Percentiles rank a stretch among this genome's conserved stretches.
Conservation (phyloP, 2,329 filamentous ascomycete genomes). For the Neocucurbitaria cava region DNA sequence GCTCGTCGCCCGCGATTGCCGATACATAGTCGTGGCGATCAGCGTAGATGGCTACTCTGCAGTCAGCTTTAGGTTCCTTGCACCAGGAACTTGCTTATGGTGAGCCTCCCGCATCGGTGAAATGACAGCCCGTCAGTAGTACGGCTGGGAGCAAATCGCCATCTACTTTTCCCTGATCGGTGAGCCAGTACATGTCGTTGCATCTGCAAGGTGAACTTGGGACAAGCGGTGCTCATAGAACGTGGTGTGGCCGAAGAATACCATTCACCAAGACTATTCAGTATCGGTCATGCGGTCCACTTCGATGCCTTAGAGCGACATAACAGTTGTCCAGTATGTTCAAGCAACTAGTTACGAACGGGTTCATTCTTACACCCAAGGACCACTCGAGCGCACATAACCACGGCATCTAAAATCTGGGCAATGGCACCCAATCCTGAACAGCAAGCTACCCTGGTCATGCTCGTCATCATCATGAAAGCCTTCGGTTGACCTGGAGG, state of each 20-base stretch:
- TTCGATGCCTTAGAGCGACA: background rate
- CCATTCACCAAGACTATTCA: background rate
- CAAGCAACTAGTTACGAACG: background rate
- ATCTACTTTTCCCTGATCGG: constrained; percentile 7
- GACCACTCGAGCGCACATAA: background rate
- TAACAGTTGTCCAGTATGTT: background rate
- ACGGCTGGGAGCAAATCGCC: constrained; percentile 4
- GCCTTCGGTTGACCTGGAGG: background rate
- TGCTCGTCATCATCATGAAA: background rate
- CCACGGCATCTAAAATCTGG: background rate
- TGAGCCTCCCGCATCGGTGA: constrained; percentile 21
- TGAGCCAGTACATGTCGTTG: background rate
- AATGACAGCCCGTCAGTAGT: constrained; percentile 12
- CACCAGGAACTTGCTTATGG: constrained; percentile 1
- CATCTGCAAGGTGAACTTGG: background rate
- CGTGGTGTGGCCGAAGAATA: background rate
- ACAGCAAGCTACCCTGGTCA: background rate
- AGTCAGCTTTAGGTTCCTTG: constrained; percentile 15
- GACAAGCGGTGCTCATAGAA: background rate
- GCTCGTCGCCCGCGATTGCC: constrained; percentile 11
- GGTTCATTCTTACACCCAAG: background rate
- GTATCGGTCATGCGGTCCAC: background rate
- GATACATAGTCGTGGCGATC: background rate
- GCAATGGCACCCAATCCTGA: background rate
- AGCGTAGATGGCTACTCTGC: constrained; percentile 11